These are phyloP conservation scores for Nepenthes mirabilis DNA, from an alignment of 148 eudicot genomes.

Conservation along the genomic window DNA sequence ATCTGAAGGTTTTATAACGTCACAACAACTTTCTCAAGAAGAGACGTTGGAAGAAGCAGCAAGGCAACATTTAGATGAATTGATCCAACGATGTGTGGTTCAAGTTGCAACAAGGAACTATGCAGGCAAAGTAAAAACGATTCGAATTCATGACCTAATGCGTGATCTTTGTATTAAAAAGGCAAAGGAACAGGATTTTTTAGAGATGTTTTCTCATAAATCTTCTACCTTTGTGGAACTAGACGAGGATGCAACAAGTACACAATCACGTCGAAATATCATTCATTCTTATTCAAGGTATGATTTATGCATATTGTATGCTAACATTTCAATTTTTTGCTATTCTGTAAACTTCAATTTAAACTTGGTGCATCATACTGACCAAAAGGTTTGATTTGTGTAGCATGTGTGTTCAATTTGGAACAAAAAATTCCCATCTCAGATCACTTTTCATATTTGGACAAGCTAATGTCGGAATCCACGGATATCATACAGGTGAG, in stretches of 20 bases:
- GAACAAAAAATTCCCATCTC: slow-evolving; percentile 3
- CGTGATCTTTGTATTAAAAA: slow-evolving; percentile 20
- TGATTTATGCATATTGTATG: no score
- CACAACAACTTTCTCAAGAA: neutral
- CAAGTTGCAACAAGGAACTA: slow-evolving; percentile 14
- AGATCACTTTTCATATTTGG: slow-evolving; percentile 15
- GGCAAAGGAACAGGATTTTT: slow-evolving; percentile 13
- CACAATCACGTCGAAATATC: slow-evolving; percentile 1
- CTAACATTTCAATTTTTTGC: neutral
- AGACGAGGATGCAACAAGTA: neutral
- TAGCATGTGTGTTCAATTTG: slow-evolving; percentile 8
- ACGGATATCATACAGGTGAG: neutral
- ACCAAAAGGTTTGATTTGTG: neutral
- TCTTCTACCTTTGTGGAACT: neutral
- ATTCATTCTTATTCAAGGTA: neutral
- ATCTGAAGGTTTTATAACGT: slow-evolving; percentile 15
- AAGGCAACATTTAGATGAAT: slow-evolving; percentile 7
- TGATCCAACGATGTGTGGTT: slow-evolving; percentile 18
- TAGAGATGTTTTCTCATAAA: neutral
- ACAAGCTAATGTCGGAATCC: slow-evolving; percentile 8
- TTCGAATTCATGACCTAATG: slow-evolving; percentile 23
- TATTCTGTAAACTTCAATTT: neutral
- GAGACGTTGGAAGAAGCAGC: slow-evolving; percentile 15
- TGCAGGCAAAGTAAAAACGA: slow-evolving; percentile 9
- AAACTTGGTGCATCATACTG: neutral